Percentiles rank a stretch among this genome's conserved stretches.
Evolutionary conservation across 805 yeast genomes (phyloP).

Genomic region (Zygotorulaspora chibaensis): DNA sequence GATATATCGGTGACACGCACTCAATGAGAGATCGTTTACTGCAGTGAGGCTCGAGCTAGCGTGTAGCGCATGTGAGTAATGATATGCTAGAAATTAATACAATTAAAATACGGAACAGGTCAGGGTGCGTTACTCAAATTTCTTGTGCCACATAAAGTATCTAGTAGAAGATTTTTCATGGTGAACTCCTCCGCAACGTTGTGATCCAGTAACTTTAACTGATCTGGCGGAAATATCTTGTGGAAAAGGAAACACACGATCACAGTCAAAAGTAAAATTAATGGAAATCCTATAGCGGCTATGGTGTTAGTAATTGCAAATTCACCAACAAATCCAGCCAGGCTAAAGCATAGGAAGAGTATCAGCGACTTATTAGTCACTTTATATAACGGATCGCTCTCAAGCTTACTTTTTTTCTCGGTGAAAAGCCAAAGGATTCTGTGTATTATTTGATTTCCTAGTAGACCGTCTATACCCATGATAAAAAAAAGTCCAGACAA

Average conservation of each 20-base stretch:
- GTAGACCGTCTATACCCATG: constrained; percentile 82
- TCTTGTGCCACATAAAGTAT: constrained; percentile 26
- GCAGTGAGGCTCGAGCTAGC: no score
- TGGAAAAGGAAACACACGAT: constrained; percentile 63
- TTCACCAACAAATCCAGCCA: constrained; percentile 71
- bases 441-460: constrained; percentile 59
- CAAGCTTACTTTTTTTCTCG: constrained; percentile 44
- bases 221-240: constrained; percentile 53
- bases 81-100: no score
- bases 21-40: no score
- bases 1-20: no score
- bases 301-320: constrained; percentile 79
- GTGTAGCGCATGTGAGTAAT: no score
- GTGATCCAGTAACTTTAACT: constrained; percentile 61
- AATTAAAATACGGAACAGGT: no score
- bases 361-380: constrained; percentile 40
- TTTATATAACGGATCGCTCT: constrained; percentile 31
- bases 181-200: constrained; percentile 56
- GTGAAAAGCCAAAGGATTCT: constrained; percentile 59
- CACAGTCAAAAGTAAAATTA: constrained; percentile 65
- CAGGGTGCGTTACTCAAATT: no score
- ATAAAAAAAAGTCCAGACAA: constrained; percentile 88
- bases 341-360: constrained; percentile 53
- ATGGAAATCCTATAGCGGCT: constrained; percentile 94
- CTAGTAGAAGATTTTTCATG: constrained; percentile 40